Evolutionary conservation across 1,284 basidiomycete genomes (phyloP).

Genomic region (Malassezia equina): DNA sequence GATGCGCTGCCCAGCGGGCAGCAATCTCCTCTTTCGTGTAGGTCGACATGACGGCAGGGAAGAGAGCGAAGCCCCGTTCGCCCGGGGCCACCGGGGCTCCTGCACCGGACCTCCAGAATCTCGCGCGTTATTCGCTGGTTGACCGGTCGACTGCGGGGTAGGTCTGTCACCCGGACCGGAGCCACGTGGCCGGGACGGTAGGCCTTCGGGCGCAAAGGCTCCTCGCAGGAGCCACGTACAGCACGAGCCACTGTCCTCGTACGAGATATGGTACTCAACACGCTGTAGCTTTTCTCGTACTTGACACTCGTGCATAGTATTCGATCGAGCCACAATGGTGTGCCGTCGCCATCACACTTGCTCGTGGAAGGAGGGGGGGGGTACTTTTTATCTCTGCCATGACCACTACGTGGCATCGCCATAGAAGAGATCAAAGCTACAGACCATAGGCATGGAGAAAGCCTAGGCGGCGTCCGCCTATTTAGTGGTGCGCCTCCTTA

Average conservation of each 20-base stretch:
- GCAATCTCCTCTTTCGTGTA: conserved; percentile 3
- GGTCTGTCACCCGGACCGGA: neutral
- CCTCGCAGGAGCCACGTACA: no score
- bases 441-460: neutral
- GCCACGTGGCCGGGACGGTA: neutral
- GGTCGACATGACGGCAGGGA: neutral
- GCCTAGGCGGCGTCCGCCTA: neutral
- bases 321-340: no score
- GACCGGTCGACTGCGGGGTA: neutral
- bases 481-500: conserved; percentile 10
- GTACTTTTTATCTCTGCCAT: neutral
- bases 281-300: no score
- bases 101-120: neutral
- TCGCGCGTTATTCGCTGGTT: neutral
- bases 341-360: no score
- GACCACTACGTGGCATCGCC: neutral
- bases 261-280: no score
- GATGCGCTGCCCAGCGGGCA: conserved; percentile 16
- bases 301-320: no score
- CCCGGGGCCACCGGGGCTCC: neutral
- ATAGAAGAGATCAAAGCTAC: neutral
- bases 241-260: no score
- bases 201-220: no score
- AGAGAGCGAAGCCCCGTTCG: neutral
- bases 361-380: no score